Evolutionary conservation across 2,329 filamentous ascomycete species (phyloP), one percentile per base, ranked within the genome.

Genomic region (Botrytis medusae): DNA sequence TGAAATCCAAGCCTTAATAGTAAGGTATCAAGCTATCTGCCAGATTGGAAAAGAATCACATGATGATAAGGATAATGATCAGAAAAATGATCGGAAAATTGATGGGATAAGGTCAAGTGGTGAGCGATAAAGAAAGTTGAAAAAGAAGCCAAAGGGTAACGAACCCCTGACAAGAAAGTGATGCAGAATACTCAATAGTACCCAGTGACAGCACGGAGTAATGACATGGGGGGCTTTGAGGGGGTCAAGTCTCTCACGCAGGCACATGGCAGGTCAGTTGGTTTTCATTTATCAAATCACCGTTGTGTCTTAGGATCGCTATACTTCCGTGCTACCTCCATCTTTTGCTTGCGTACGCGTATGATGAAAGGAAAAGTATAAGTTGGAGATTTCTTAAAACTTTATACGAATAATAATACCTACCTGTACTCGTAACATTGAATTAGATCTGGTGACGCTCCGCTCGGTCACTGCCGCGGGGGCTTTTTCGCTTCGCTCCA

Each of bases 401-500:
- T 62, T 40, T 14, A 25, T 61, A 61, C 6, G 51, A n/a, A n/a
- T n/a, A 16, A 16, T 14, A 44, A n/a, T 48, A 18, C 16, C 42
- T 44, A 18, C 42, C 9, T 42, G 40, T 14, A 42, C 40, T 44
- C 1, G 42, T 44, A 7, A 14, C 14, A 61, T 61, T n/a, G 22
- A 14, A 61, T 40, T 16, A 61, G 59, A 61, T 61, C n/a, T 40
- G 34, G 34, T 61, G 59, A 40, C 59, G 59, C 34, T 61, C 34
- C 59, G 34, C 59, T 61, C 6, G 59, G 59, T 34, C 34, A 61
- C 59, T 40, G 59, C 34, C 59, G 20, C 40, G 59, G 59, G 34
- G 59, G 34, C 59, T n/a, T 61, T 61, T 61, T 61, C 59, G 59
- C 59, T 61, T n/a, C 59, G 59, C 59, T 61, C 59, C 59, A 61